These are phyloP conservation scores for Aspergillus floridensis DNA, from an alignment of 2,329 filamentous ascomycete species.

Conservation along the genomic window DNA sequence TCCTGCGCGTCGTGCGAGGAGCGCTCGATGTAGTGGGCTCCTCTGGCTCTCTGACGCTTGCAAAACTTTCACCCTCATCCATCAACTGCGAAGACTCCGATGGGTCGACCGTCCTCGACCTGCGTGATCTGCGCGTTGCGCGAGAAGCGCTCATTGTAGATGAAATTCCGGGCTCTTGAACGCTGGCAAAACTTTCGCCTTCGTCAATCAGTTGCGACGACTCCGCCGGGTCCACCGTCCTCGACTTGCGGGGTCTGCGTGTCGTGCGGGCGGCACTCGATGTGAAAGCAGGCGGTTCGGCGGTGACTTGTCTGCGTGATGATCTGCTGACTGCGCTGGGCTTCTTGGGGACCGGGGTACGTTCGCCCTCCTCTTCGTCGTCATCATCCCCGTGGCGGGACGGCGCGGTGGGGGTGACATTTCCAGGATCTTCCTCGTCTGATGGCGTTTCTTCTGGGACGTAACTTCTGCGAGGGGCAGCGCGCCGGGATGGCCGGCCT, in stretches of 20 bases:
- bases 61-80: conserved; percentile 35
- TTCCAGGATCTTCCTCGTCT: conserved; percentile 65
- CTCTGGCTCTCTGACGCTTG: neutral
- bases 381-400: conserved; percentile 51
- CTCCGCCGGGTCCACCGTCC: conserved; percentile 53
- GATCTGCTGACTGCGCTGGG: conserved; percentile 55
- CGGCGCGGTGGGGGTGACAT: conserved; percentile 41
- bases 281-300: conserved; percentile 36
- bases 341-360: conserved; percentile 68
- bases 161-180: neutral
- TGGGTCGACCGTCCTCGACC: conserved; percentile 40
- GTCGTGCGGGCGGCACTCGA: conserved; percentile 33
- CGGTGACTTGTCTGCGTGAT: conserved; percentile 54
- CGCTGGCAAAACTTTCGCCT: conserved; percentile 11
- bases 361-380: conserved; percentile 69
- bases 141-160: no score
- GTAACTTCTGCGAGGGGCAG: conserved; percentile 65
- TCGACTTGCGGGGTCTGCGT: conserved; percentile 43
- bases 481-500: conserved; percentile 59
- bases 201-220: conserved; percentile 56
- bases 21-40: conserved; percentile 37
- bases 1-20: conserved; percentile 29
- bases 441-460: conserved; percentile 74
- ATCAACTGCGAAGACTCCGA: conserved; percentile 59
- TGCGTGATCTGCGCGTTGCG: conserved; percentile 11